phyloP scores from a whole-genome alignment of 2,329 filamentous ascomycete species.

The Diaporthe nobilis region DNA sequence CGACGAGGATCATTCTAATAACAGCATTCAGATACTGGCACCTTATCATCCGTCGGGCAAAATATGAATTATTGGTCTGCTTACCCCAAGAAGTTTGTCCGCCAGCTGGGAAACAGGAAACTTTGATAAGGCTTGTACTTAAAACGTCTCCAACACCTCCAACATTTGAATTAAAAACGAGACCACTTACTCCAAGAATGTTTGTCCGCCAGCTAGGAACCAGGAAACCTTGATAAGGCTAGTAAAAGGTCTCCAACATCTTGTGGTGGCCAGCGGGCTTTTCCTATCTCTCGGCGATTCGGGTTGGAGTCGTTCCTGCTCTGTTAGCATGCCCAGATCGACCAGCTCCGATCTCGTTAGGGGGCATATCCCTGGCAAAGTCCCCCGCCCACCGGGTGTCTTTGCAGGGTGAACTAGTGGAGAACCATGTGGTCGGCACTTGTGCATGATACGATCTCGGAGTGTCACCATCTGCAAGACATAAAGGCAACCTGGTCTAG shows the following conservation, averaged over 20 bases:
- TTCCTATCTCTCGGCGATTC: conserved; percentile 24
- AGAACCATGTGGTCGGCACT: conserved; percentile 18
- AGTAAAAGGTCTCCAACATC: not conserved
- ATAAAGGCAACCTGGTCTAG: not conserved
- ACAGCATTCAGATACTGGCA: not conserved
- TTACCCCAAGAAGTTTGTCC: conserved; percentile 2
- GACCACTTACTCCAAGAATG: not conserved
- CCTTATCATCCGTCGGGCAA: conserved; percentile 14
- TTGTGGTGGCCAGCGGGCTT: conserved; percentile 3
- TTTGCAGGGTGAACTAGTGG: conserved; percentile 2
- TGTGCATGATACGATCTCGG: conserved; percentile 18
- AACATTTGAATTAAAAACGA: too few relatives aligned
- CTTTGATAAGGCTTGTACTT: conserved; percentile 20
- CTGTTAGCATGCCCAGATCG: conserved; percentile 13
- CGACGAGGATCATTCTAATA: conserved; percentile 12
- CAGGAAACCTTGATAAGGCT: not conserved
- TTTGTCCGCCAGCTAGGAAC: not conserved
- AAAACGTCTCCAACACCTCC: not conserved
- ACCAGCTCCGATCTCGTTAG: conserved; percentile 8
- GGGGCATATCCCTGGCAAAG: conserved; percentile 7
- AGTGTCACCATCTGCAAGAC: not conserved
- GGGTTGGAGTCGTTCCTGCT: not conserved
- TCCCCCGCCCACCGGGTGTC: conserved; percentile 2
- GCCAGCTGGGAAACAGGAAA: not conserved
- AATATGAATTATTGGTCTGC: not conserved